phyloP scores from a whole-genome alignment of 2,329 filamentous ascomycete species.

The Fusarium illudens region DNA sequence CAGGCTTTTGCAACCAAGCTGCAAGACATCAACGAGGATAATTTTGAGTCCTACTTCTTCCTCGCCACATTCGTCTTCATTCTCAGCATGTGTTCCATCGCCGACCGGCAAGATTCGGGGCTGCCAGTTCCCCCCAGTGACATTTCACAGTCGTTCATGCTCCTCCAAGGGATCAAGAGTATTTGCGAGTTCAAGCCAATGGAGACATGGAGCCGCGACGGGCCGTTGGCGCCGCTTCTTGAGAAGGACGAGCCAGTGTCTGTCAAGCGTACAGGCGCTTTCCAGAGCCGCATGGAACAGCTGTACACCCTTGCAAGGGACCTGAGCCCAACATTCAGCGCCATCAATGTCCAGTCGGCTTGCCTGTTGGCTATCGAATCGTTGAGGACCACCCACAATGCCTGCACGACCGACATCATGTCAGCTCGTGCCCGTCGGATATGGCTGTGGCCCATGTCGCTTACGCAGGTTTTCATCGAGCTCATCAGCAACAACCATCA shows the following conservation, averaged over 20 bases:
- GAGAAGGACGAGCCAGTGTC: neutral
- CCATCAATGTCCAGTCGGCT: conserved; percentile 22
- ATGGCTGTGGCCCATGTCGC: conserved; percentile 28
- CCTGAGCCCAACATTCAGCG: conserved; percentile 13
- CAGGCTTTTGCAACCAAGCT: conserved; percentile 14
- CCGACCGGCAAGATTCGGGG: conserved; percentile 1
- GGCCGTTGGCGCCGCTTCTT: conserved; percentile 14
- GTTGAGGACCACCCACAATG: conserved; percentile 8
- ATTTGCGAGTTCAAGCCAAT: conserved; percentile 20
- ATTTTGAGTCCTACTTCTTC: conserved; percentile 29
- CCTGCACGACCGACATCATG: neutral
- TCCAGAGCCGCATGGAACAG: conserved; percentile 19
- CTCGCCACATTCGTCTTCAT: conserved; percentile 29
- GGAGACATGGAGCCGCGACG: conserved; percentile 16
- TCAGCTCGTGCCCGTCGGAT: conserved; percentile 1
- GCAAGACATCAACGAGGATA: conserved; percentile 11
- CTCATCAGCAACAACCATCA: conserved; percentile 20
- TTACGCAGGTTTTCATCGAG: conserved; percentile 23
- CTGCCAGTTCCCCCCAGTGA: neutral
- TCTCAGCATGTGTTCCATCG: conserved; percentile 17
- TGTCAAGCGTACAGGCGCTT: conserved; percentile 9
- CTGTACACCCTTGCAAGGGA: conserved; percentile 14
- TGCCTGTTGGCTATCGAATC: conserved; percentile 25
- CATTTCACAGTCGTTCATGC: conserved; percentile 24
- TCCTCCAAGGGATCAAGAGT: conserved; percentile 25